Evolutionary conservation across 257 asterid species (phyloP), one percentile per base, ranked within the genome.

Genomic region (Solanum neorickii): DNA sequence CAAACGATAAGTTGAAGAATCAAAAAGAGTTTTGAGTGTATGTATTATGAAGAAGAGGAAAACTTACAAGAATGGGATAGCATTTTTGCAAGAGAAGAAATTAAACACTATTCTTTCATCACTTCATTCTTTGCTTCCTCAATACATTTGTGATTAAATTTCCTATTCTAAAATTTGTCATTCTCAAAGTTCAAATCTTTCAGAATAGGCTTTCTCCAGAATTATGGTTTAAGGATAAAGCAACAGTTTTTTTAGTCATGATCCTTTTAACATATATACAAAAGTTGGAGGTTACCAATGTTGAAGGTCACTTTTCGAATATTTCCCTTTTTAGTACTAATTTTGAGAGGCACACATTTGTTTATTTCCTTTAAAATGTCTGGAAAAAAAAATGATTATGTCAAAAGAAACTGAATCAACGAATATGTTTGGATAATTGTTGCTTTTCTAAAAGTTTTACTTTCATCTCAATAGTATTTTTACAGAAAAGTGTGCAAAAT

Each of bases 31-130:
- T 72, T 41, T 25, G 16, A 73, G 35, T 3, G 37, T 39, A 3
- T 39, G 27, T 77, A 68, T 76, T 87, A 90, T 86, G 88, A 89
- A 76, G 41, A 56, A 75, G 90, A 88, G 84, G 91, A 88, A 93
- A 91, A 88, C 94, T 93, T 93, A 93, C 94, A 90, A 49, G 87
- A 90, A 89, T 88, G 86, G 93, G 89, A 91, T 90, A 83, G 92
- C 91, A 89, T 89, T 41, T 91, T 89, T 89, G 87, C 83, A 85
- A 87, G 60, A 25, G 87, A 92, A 92, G 95, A 83, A 93, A 72
- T 33, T 72, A 72, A 33, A 86, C 80, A 76, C 49, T 75, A 68
- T 87, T 84, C 87, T 35, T 68, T 76, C 62, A 62, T 89, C 72
- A n/a, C 82, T 87, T 85, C 91, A 89, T 94, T 93, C 94, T 75